A percentile compares a stretch with the other conserved stretches of the same genome.
Evolutionary conservation across 805 yeast species (phyloP).

Genomic region (Dipodascus albidus): DNA sequence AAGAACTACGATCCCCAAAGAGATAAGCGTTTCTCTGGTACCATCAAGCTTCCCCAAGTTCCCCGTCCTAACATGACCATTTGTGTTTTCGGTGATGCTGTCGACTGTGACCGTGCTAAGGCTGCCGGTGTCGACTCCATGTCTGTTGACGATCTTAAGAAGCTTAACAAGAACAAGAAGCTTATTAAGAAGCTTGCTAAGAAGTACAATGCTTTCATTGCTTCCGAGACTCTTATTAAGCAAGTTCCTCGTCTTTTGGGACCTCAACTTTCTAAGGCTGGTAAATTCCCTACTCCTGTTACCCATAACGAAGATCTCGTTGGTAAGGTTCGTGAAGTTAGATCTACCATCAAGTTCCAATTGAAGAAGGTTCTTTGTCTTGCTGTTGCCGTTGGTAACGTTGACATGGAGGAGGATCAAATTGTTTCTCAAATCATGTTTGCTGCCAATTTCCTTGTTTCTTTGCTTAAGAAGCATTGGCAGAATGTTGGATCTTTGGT

Average conservation of each 20-base stretch:
- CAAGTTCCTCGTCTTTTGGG: conserved; percentile 99
- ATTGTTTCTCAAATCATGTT: conserved; percentile 96
- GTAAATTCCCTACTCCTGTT: conserved; percentile 99
- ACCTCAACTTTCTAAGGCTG: conserved; percentile 99
- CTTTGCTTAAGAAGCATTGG: conserved; percentile 99
- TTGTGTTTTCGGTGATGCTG: conserved; percentile 99
- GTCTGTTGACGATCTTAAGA: conserved; percentile 99
- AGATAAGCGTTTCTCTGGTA: conserved; percentile 99
- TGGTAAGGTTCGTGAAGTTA: conserved; percentile 92
- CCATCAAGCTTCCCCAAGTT: conserved; percentile 94
- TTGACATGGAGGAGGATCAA: conserved; percentile 96
- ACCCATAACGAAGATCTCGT: conserved; percentile 98
- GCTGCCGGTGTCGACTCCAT: conserved; percentile 98
- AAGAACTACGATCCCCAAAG: conserved; percentile 99
- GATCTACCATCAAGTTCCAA: conserved; percentile 99
- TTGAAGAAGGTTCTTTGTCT: conserved; percentile 98
- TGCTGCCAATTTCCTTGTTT: conserved; percentile 98
- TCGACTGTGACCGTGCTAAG: conserved; percentile 99
- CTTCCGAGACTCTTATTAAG: conserved; percentile 98
- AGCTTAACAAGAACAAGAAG: conserved; percentile 99
- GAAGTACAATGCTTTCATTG: conserved; percentile 99
- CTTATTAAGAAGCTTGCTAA: conserved; percentile 98
- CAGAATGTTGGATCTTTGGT: conserved; percentile 99
- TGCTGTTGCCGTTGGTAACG: conserved; percentile 99
- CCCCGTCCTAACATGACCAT: conserved; percentile 99